These are phyloP conservation scores for Podila clonocystis DNA, from an alignment of 192 early-diverging fungal species.

Conservation along the genomic window DNA sequence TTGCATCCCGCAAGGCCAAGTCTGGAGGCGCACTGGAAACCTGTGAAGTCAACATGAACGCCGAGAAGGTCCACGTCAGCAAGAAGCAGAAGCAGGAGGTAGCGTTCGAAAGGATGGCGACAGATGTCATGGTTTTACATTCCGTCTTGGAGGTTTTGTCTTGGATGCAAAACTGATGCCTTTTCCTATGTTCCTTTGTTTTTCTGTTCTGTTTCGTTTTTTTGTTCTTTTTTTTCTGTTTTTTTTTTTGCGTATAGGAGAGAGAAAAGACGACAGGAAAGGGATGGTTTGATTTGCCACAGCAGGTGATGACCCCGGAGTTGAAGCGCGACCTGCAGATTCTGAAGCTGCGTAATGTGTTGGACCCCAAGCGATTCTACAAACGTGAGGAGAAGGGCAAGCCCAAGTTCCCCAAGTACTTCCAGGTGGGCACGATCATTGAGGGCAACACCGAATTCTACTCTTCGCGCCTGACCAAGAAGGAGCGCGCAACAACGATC, in stretches of 20 bases:
- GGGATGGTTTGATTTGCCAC: conserved; percentile 93
- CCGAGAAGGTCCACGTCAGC: conserved; percentile 35
- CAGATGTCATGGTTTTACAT: background rate
- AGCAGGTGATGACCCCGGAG: conserved; percentile 86
- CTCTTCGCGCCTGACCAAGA: conserved; percentile 84
- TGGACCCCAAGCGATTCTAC: conserved; percentile 95
- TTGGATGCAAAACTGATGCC: background rate
- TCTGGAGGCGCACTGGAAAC: conserved; percentile 25
- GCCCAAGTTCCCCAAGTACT: conserved; percentile 83
- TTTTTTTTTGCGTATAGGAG: conserved; percentile 17
- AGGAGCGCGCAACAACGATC: conserved; percentile 85
- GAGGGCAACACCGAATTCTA: conserved; percentile 90
- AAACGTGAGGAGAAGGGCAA: conserved; percentile 75
- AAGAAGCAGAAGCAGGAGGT: conserved; percentile 53
- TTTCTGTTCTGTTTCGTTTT: background rate
- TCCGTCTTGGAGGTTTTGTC: background rate
- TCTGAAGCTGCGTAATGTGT: conserved; percentile 82
- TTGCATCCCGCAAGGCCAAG: background rate
- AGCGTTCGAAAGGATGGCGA: background rate
- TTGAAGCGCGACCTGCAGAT: conserved; percentile 91
- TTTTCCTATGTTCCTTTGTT: background rate
- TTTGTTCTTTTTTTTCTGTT: background rate
- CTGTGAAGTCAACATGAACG: conserved; percentile 42
- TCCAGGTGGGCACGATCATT: conserved; percentile 94
- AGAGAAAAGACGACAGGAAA: conserved; percentile 48